Base-by-base conservation (phyloP, 805 yeast genomes). In the Candida ipomoeae region DNA sequence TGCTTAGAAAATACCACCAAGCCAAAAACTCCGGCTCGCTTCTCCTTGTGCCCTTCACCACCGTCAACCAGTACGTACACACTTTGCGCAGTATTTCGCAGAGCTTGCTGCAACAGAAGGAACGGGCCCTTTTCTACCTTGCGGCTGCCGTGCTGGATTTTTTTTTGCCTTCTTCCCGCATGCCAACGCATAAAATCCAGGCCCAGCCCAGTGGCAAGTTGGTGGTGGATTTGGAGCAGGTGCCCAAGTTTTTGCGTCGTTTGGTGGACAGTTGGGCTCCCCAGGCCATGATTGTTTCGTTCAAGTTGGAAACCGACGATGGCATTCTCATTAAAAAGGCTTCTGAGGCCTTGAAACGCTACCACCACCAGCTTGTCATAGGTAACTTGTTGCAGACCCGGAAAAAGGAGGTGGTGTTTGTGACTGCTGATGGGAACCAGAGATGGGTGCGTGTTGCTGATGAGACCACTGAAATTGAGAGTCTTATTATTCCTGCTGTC, bases 131-230 rank as follows among this genome's bases (percentile, higher is more conserved):
- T 38, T 89, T 92, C 64, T 94, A 85, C 64, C 74, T 94, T 48
- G 99, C 99, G 0, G 98, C 99, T 7, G 99, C 99, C 0, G 99
- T 94, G 0, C 88, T 96, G 6, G 99, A 94, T 65, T 94, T 94
- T 68, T 94, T 91, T 70, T 76, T 94, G 39, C 99, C 99, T 1
- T 80, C 80, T 40, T 83, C 91, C 1, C 78, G 88, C 56, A 74
- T 90, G 60, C 96, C 97, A 2, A 90, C 89, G 60, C 99, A 94
- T 70, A 94, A 94, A 69, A 94, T 94, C 54, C 99, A 94, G 68
- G 85, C 95, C 4, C 84, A 83, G 51, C 82, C 80, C 15, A 80
- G 81, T 10, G 95, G 96, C 3, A 89, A 87, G 62, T 72, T 94
- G 41, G 80, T 85, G 7, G 88, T 94, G 10, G 87, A 90, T 58